Percentiles rank a stretch among this genome's conserved stretches.
Evolutionary conservation across 768 basidiomycete genomes (phyloP).

Genomic region (Mycena galericulata): DNA sequence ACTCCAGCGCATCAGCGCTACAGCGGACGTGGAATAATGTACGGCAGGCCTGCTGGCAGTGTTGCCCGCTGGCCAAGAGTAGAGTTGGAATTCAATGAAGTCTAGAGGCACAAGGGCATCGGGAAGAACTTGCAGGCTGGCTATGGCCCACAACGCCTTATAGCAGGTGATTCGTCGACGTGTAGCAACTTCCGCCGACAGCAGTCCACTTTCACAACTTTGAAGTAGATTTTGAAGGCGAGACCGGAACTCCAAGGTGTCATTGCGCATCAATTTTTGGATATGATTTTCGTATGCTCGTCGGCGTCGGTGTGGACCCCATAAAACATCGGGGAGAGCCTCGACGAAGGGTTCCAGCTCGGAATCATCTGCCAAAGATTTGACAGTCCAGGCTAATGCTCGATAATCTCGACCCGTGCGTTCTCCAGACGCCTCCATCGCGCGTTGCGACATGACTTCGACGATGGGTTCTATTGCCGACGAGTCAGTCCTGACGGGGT

Average conservation of each 20-base stretch:
- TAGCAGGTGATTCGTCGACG: slow-evolving; percentile 13
- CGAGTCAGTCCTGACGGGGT: not conserved
- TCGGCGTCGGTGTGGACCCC: not conserved
- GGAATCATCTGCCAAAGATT: slow-evolving; percentile 5
- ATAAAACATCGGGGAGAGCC: slow-evolving; percentile 6
- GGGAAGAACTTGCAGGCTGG: slow-evolving; percentile 7
- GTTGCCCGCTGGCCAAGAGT: not conserved
- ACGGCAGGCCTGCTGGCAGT: too few species aligned
- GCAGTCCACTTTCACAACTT: slow-evolving; percentile 4
- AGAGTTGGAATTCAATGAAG: not conserved
- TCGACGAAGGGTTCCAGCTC: slow-evolving; percentile 25
- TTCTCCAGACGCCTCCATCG: not conserved
- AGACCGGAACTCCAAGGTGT: not conserved
- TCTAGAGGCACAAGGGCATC: not conserved
- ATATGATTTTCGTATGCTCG: slow-evolving; percentile 1
- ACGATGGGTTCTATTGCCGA: not conserved
- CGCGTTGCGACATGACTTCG: slow-evolving; percentile 1
- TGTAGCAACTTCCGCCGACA: not conserved
- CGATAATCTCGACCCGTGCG: slow-evolving; percentile 4
- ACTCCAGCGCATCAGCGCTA: not conserved
- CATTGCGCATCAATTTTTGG: not conserved
- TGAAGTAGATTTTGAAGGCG: not conserved
- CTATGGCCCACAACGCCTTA: slow-evolving; percentile 20
- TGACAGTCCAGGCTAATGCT: too few species aligned
- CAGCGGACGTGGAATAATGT: not conserved